These are phyloP conservation scores for Novymonas esmeraldas DNA, from an alignment of 208 protist genomes.

Conservation along the genomic window DNA sequence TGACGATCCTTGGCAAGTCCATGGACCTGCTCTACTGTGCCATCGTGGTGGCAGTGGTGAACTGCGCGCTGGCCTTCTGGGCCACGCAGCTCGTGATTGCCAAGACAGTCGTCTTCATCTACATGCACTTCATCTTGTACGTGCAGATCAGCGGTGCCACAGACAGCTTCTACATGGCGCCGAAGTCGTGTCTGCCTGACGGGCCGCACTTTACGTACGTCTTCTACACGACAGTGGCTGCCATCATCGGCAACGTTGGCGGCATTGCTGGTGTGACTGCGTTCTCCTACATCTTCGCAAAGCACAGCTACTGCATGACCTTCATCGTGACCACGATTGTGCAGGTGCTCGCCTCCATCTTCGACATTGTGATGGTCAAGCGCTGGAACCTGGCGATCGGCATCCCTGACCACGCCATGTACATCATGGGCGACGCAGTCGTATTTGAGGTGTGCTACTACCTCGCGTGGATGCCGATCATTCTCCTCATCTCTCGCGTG, in stretches of 20 bases:
- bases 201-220: slow-evolving; percentile 50
- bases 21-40: slow-evolving; percentile 17
- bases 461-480: slow-evolving; percentile 67
- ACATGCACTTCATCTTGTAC: slow-evolving; percentile 44
- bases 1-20: slow-evolving; percentile 24
- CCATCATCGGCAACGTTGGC: slow-evolving; percentile 40
- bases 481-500: slow-evolving; percentile 72
- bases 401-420: slow-evolving; percentile 63
- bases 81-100: slow-evolving; percentile 37
- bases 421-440: slow-evolving; percentile 67
- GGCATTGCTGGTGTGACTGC: slow-evolving; percentile 39
- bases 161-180: slow-evolving; percentile 46
- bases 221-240: slow-evolving; percentile 56
- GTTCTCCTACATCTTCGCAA: slow-evolving; percentile 50
- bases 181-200: slow-evolving; percentile 23
- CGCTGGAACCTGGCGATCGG: slow-evolving; percentile 57
- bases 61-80: slow-evolving; percentile 19
- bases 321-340: slow-evolving; percentile 55
- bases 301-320: slow-evolving; percentile 45
- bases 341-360: slow-evolving; percentile 44
- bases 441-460: slow-evolving; percentile 60
- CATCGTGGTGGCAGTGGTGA: slow-evolving; percentile 15
- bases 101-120: slow-evolving; percentile 52
- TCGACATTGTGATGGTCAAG: slow-evolving; percentile 73
- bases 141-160: slow-evolving; percentile 41